Percentiles rank a stretch among this genome's conserved stretches.
These are phyloP conservation scores for Stipa capillata DNA, from an alignment of 176 grass and related monocot genomes.

Conservation along the genomic window DNA sequence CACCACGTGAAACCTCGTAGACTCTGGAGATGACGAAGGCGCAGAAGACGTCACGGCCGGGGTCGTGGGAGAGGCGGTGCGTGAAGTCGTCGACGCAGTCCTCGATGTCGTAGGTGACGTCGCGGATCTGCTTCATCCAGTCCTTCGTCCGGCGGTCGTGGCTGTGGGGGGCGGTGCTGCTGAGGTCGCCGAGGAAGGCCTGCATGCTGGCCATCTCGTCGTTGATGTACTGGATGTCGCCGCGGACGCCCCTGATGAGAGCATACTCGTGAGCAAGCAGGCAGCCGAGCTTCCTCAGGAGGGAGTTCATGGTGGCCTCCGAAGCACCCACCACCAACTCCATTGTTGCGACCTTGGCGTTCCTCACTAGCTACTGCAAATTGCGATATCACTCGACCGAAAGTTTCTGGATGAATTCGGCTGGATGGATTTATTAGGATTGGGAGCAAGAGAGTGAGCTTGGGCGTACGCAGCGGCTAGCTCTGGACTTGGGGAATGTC, in stretches of 20 bases:
- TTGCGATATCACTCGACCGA: too few relatives aligned
- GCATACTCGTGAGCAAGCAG: not conserved
- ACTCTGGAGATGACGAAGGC: not conserved
- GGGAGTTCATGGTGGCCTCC: not conserved
- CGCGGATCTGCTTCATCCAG: slow-evolving; percentile 8
- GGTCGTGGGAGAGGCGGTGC: slow-evolving; percentile 5
- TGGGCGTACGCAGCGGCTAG: not conserved
- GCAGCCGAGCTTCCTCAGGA: not conserved
- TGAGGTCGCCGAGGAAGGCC: not conserved
- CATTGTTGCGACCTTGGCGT: not conserved
- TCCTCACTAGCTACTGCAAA: not conserved
- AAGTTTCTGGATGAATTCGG: not conserved
- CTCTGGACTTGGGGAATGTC: not conserved
- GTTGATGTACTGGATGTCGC: slow-evolving; percentile 11
- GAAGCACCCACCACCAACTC: slow-evolving; percentile 9
- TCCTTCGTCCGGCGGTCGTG: not conserved
- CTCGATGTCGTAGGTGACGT: not conserved
- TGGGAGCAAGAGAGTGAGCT: not conserved
- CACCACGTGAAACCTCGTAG: not conserved
- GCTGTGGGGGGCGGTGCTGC: not conserved
- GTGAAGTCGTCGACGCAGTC: not conserved
- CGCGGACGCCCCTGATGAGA: not conserved
- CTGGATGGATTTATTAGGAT: not conserved
- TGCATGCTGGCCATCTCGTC: slow-evolving; percentile 12
- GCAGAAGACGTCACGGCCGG: not conserved